Conservation (phyloP, 345 rosid genomes). For the Moricandia arvensis region DNA sequence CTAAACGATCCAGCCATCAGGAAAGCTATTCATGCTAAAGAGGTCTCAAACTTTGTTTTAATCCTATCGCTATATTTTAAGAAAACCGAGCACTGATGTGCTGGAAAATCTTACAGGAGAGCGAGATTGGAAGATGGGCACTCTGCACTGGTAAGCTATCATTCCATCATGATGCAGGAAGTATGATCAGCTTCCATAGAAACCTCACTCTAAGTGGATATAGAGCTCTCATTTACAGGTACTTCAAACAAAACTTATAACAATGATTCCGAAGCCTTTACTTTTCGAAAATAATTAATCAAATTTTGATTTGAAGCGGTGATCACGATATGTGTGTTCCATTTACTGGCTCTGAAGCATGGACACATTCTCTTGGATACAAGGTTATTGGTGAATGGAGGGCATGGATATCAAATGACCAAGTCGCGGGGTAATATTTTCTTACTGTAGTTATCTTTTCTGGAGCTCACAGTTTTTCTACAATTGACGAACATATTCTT, state of each 20-base stretch:
- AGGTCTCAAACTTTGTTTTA: conserved; percentile 40
- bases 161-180: conserved; percentile 63
- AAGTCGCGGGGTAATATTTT: conserved; percentile 75
- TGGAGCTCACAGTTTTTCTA: background rate
- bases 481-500: background rate
- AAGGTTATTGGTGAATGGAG: conserved; percentile 78
- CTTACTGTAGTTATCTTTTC: background rate
- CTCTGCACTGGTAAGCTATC: conserved; percentile 51
- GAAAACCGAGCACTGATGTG: background rate
- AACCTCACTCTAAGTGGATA: conserved; percentile 73
- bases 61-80: background rate
- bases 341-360: conserved; percentile 82
- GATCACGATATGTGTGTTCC: conserved; percentile 98
- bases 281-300: conserved; percentile 5
- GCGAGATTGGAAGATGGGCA: conserved; percentile 54
- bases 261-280: background rate
- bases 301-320: conserved; percentile 47
- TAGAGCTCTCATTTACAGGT: conserved; percentile 87
- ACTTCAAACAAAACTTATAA: background rate
- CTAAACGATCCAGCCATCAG: conserved; percentile 62
- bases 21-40: conserved; percentile 67
- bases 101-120: conserved; percentile 38
- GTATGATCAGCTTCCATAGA: conserved; percentile 83
- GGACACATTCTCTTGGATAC: conserved; percentile 85
- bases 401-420: conserved; percentile 66